Percentiles rank a stretch among this genome's conserved stretches.
Conservation (phyloP, 768 basidiomycete genomes). For the Tricholoma flavovirens region DNA sequence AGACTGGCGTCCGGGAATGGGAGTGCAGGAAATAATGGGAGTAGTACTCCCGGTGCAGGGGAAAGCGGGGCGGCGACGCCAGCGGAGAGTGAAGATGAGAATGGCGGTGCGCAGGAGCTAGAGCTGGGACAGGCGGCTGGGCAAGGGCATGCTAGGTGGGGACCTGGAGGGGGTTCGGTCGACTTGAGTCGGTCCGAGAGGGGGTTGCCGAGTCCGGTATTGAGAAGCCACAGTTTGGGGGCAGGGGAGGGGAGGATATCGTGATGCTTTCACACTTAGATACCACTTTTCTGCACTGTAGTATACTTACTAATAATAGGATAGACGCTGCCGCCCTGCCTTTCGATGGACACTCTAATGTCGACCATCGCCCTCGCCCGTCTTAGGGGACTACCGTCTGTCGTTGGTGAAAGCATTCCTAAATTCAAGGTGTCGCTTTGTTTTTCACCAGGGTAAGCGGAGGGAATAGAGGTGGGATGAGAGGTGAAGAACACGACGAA, state of each 20-base stretch:
- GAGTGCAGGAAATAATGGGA: conserved; percentile 31
- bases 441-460: too few species aligned
- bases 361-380: too few species aligned
- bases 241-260: conserved; percentile 15
- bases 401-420: too few species aligned
- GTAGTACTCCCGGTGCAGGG: not conserved
- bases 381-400: too few species aligned
- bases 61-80: conserved; percentile 30
- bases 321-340: not conserved
- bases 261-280: conserved; percentile 10
- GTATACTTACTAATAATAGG: not conserved
- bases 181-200: conserved; percentile 56
- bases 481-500: too few species aligned
- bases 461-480: too few species aligned
- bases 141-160: conserved; percentile 5
- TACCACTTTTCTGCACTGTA: not conserved
- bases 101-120: conserved; percentile 34
- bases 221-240: conserved; percentile 32
- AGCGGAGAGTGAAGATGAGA: conserved; percentile 36
- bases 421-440: too few species aligned
- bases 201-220: conserved; percentile 59
- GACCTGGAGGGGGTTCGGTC: conserved; percentile 17
- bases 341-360: too few species aligned
- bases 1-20: conserved; percentile 33
- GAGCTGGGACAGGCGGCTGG: conserved; percentile 29